Evolutionary conservation across 78 protist genomes (phyloP).

Genomic region (Cavenderia fasciculata): DNA sequence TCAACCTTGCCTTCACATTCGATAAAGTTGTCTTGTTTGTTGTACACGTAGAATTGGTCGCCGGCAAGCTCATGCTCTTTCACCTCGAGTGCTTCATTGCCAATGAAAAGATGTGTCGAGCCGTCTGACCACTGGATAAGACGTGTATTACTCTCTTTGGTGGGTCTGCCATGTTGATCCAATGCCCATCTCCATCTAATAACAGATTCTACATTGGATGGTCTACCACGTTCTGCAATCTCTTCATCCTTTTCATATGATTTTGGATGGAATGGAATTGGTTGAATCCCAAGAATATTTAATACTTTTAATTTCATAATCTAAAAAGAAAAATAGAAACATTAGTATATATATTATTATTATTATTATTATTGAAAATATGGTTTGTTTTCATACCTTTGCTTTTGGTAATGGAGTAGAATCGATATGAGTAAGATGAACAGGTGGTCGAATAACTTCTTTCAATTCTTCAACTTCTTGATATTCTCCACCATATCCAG

Average conservation of each 20-base stretch:
- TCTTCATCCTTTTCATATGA: conserved; percentile 33
- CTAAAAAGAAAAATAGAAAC: not conserved
- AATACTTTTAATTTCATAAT: conserved; percentile 51
- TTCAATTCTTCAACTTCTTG: conserved; percentile 26
- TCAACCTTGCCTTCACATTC: conserved; percentile 71
- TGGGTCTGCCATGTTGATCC: conserved; percentile 49
- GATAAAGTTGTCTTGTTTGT: conserved; percentile 45
- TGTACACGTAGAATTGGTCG: conserved; percentile 61
- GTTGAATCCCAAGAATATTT: conserved; percentile 73
- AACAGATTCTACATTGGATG: conserved; percentile 53
- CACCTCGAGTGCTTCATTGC: conserved; percentile 68
- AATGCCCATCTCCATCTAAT: conserved; percentile 75
- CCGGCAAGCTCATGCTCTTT: conserved; percentile 32
- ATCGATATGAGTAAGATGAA: conserved; percentile 26
- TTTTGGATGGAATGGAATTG: conserved; percentile 31
- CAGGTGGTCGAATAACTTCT: conserved; percentile 40
- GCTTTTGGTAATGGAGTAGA: not conserved
- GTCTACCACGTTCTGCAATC: not conserved
- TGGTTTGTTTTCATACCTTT: not conserved
- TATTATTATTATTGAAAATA: not conserved
- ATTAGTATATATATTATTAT: not conserved
- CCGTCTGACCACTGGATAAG: conserved; percentile 71
- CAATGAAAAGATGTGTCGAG: conserved; percentile 69
- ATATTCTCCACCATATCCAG: not conserved
- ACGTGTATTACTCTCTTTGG: conserved; percentile 62